phyloP scores from a whole-genome alignment of 2,329 filamentous ascomycete species.

The Cytospora chrysosperma region DNA sequence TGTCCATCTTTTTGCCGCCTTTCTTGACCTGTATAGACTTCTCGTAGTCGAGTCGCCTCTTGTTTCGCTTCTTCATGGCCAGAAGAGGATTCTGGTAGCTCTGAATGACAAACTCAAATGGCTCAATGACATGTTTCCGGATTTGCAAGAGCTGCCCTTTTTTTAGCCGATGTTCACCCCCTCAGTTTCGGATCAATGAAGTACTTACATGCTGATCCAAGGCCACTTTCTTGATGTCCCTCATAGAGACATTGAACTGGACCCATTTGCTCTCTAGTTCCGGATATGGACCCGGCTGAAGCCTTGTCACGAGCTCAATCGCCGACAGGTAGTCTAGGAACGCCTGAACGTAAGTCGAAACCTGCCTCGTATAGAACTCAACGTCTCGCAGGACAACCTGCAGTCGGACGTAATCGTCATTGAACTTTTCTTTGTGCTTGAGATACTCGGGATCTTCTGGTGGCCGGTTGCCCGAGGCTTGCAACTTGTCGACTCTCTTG shows the following conservation, averaged over 20 bases:
- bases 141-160: slow-evolving; percentile 58
- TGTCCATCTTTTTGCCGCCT: slow-evolving; percentile 80
- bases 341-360: slow-evolving; percentile 74
- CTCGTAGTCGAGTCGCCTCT: slow-evolving; percentile 87
- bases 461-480: slow-evolving; percentile 59
- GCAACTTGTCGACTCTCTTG: slow-evolving; percentile 79
- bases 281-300: slow-evolving; percentile 69
- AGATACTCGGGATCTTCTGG: slow-evolving; percentile 82
- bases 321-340: slow-evolving; percentile 78
- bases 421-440: slow-evolving; percentile 80
- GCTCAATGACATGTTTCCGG: slow-evolving; percentile 79
- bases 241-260: slow-evolving; percentile 81
- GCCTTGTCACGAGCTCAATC: slow-evolving; percentile 77
- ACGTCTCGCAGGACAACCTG: slow-evolving; percentile 92
- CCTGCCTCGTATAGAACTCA: slow-evolving; percentile 86
- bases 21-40: slow-evolving; percentile 76
- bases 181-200: background rate
- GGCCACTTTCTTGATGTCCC: slow-evolving; percentile 79
- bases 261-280: slow-evolving; percentile 95
- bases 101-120: slow-evolving; percentile 40
- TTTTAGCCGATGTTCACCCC: slow-evolving; percentile 28
- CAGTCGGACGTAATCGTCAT: slow-evolving; percentile 86
- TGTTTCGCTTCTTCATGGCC: slow-evolving; percentile 91
- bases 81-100: slow-evolving; percentile 77
- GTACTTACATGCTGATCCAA: slow-evolving; percentile 77